These are phyloP conservation scores for Fragaria iinumae DNA, from an alignment of 306 rosid species.

Conservation along the genomic window DNA sequence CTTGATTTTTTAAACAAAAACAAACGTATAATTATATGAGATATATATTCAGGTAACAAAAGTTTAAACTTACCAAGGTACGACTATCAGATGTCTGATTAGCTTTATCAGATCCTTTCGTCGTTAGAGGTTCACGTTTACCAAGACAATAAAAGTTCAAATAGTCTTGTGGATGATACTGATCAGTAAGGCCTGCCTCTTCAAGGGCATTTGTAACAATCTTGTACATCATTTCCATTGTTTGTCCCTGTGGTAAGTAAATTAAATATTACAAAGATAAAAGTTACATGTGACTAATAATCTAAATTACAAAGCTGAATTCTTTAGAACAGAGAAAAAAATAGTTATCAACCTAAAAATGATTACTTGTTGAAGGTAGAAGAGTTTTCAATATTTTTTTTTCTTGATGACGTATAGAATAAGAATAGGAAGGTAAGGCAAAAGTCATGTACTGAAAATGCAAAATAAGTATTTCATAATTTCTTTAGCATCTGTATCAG, in stretches of 20 bases:
- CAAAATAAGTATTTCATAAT: too few relatives aligned
- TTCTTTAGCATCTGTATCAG: too few relatives aligned
- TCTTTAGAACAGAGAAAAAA: too few relatives aligned
- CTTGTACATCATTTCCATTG: slow-evolving; percentile 75
- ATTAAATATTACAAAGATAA: neutral
- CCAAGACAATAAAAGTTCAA: slow-evolving; percentile 74
- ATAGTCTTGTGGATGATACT: slow-evolving; percentile 60
- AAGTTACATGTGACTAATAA: too few relatives aligned
- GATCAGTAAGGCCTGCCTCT: slow-evolving; percentile 45
- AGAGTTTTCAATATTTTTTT: too few relatives aligned
- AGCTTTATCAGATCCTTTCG: neutral
- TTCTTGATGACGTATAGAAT: too few relatives aligned
- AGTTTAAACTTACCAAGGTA: slow-evolving; percentile 43
- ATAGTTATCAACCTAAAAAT: too few relatives aligned
- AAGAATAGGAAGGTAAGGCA: too few relatives aligned
- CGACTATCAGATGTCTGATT: slow-evolving; percentile 41
- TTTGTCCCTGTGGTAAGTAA: slow-evolving; percentile 49
- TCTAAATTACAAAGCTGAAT: too few relatives aligned
- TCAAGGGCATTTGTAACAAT: slow-evolving; percentile 51
- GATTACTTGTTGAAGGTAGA: too few relatives aligned
- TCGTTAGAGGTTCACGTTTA: slow-evolving; percentile 41
- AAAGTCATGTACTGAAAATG: too few relatives aligned
- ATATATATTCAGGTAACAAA: neutral
- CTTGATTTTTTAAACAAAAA: neutral
- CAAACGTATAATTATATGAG: neutral